phyloP scores from a whole-genome alignment of 1,284 basidiomycete genomes.

The Lignosus rhinocerotis region DNA sequence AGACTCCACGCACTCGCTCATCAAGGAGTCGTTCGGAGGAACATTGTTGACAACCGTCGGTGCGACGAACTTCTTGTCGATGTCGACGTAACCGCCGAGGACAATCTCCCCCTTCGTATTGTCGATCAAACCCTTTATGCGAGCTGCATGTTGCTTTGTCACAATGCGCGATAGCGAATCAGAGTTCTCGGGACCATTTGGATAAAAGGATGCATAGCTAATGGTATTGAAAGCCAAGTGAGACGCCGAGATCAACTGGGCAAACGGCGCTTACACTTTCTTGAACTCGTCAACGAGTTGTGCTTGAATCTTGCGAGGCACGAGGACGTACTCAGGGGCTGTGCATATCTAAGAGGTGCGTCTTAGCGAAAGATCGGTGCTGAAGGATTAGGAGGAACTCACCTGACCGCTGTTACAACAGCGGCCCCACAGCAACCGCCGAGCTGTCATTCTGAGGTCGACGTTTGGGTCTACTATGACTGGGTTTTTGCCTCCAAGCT shows the following conservation, averaged over 20 bases:
- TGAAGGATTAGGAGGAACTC: too few relatives aligned
- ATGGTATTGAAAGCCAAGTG: neutral
- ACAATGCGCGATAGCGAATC: constrained; percentile 52
- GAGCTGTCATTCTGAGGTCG: constrained; percentile 59
- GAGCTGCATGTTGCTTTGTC: constrained; percentile 53
- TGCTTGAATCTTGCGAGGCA: constrained; percentile 64
- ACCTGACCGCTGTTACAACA: constrained; percentile 74
- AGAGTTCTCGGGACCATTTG: constrained; percentile 47
- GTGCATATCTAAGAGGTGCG: too few relatives aligned
- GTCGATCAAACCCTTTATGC: constrained; percentile 65
- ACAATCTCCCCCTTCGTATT: constrained; percentile 71
- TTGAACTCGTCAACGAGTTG: constrained; percentile 63
- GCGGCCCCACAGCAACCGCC: constrained; percentile 81
- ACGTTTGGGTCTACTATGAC: constrained; percentile 74
- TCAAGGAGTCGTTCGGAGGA: constrained; percentile 62
- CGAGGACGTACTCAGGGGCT: constrained; percentile 82
- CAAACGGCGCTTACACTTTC: constrained; percentile 46
- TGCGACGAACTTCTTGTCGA: constrained; percentile 57
- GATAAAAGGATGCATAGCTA: constrained; percentile 42
- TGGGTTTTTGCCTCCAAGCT: constrained; percentile 70
- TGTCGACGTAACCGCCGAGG: constrained; percentile 69
- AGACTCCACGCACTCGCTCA: constrained; percentile 58
- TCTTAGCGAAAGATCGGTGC: too few relatives aligned
- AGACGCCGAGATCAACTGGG: neutral
- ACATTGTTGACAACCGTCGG: constrained; percentile 72